Evolutionary conservation across 2,329 filamentous ascomycete species (phyloP).

Genomic region (Aspergillus pseudonomiae): DNA sequence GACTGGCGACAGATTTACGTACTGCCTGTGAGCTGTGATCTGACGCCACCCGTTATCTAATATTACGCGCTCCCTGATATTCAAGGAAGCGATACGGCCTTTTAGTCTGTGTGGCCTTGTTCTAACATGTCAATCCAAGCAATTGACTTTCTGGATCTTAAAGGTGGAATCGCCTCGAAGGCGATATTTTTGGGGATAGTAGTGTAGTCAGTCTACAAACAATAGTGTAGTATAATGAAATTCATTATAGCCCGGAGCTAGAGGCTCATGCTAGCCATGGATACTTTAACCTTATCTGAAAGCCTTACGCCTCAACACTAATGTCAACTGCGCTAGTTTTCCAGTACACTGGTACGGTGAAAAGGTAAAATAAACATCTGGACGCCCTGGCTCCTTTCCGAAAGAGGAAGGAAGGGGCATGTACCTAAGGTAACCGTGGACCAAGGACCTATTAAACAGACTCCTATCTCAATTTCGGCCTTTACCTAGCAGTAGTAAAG

Average conservation of each 20-base stretch:
- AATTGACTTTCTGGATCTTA: not conserved
- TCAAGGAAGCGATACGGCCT: not conserved
- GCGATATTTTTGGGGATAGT: not conserved
- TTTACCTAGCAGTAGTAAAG: not conserved
- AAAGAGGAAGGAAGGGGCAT: not conserved
- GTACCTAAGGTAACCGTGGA: not conserved
- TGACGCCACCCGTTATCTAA: not conserved
- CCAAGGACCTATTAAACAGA: not conserved
- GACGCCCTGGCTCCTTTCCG: not conserved
- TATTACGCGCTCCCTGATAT: not conserved
- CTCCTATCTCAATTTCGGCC: not conserved
- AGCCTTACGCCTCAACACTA: not conserved
- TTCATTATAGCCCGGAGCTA: not conserved
- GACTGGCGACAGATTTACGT: not conserved
- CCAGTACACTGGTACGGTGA: not conserved
- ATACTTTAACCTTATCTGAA: not conserved
- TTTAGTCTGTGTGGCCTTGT: not conserved
- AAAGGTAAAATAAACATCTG: not conserved
- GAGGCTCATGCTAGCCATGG: not conserved
- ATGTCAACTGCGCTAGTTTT: not conserved
- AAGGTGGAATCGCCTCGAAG: not conserved
- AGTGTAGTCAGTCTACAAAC: not conserved
- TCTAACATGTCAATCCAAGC: not conserved
- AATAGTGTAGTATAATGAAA: not conserved
- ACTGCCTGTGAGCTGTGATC: not conserved